phyloP scores from a whole-genome alignment of 768 basidiomycete species.

The Serendipita sp. region DNA sequence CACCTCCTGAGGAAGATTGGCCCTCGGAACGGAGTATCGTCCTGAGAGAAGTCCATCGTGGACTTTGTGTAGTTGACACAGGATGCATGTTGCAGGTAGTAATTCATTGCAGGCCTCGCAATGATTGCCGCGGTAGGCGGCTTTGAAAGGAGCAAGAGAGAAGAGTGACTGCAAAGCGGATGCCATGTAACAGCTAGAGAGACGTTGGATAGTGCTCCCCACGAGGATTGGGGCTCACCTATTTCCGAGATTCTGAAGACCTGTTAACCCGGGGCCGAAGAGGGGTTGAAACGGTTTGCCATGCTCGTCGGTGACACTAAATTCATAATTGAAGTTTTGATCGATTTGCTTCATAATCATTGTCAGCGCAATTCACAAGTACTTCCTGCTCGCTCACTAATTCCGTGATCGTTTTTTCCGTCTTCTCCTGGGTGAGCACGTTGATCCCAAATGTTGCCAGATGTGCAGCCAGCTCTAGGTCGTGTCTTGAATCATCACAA shows the following conservation, averaged over 20 bases:
- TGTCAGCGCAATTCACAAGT: slow-evolving; percentile 4
- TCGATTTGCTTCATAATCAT: slow-evolving; percentile 62
- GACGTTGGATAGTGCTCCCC: neutral
- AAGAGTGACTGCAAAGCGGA: slow-evolving; percentile 81
- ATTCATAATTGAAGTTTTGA: slow-evolving; percentile 89
- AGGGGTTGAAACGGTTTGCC: slow-evolving; percentile 79
- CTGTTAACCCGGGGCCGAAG: slow-evolving; percentile 79
- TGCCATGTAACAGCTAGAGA: slow-evolving; percentile 84
- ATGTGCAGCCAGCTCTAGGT: slow-evolving; percentile 60
- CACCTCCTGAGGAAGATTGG: slow-evolving; percentile 19
- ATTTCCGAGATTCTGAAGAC: slow-evolving; percentile 84
- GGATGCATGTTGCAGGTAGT: slow-evolving; percentile 73
- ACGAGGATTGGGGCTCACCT: slow-evolving; percentile 29
- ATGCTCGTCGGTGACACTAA: slow-evolving; percentile 73
- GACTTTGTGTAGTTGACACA: slow-evolving; percentile 88
- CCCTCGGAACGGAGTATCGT: slow-evolving; percentile 57
- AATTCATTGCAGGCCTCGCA: slow-evolving; percentile 43
- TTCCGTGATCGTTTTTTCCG: slow-evolving; percentile 94
- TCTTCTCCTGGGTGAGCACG: slow-evolving; percentile 66
- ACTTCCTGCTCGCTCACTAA: slow-evolving; percentile 42
- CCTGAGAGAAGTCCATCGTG: slow-evolving; percentile 88
- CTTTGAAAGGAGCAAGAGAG: slow-evolving; percentile 59
- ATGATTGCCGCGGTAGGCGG: slow-evolving; percentile 52
- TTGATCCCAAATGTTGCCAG: slow-evolving; percentile 78
- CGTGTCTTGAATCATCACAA: slow-evolving; percentile 70